Base-by-base conservation (phyloP, 2,329 filamentous ascomycete species). In the Phoma sp. region DNA sequence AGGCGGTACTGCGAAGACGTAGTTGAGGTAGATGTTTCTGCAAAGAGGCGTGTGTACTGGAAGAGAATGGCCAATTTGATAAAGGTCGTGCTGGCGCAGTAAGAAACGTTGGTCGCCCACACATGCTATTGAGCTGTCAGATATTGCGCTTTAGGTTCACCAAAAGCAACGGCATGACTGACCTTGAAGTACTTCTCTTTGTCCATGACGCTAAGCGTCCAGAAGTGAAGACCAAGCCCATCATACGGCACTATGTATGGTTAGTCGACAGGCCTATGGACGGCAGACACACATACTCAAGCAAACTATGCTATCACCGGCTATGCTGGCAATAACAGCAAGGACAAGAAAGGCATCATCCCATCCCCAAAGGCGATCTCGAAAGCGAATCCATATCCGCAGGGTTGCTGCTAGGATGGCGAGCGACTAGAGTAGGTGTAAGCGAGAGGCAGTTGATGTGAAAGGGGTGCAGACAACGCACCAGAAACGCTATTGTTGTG, bases 21-120 rank as follows among this genome's bases (percentile, higher is more conserved):
- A 2, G 51, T 59, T 9, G 53, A 57, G 1, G 56, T 45, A 9
- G 64, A 49, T 14, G 62, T 52, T 46, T 65, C 62, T 11, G 65
- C 60, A 54, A 74, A 75, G 7, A 76, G 61, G 11, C 74, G 72
- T 14, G 70, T 64, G 34, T 74, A 76, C 47, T 76, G 74, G 32
- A 73, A 61, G 3, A 76, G 64, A 17, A 76, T 71, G 2, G 74
- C 62, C 15, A 76, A 60, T 40, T 76, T 76, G 54, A 76, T 74
- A 11, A 74, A 67, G 3, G 70, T 64, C 1, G 74, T 66, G 17
- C 67, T 69, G 5, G 59, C 55, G 36, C 63, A 59, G 54, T 76
- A 76, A 3, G 64, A 57, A 7, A 60, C 38, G 29, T 74, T 75
- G 18, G 67, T 66, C 1, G 62, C 42, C 55, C 67, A 75, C 9